These are phyloP conservation scores for Spathaspora gorwiae DNA, from an alignment of 805 yeast species.

Conservation along the genomic window DNA sequence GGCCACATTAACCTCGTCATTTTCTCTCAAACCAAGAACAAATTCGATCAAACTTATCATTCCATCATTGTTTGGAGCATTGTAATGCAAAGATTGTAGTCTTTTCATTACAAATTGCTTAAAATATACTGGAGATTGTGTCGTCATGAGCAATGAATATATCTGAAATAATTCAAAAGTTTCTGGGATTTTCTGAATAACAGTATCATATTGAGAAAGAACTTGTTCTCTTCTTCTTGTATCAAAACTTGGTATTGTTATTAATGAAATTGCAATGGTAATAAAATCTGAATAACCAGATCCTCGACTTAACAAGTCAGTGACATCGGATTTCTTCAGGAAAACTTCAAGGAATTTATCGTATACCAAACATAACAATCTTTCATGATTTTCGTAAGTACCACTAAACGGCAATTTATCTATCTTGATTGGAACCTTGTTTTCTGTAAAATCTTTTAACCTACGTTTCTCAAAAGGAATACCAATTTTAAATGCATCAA, in stretches of 20 bases:
- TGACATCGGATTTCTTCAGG: constrained; percentile 40
- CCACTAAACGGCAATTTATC: constrained; percentile 9
- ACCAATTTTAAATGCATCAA: constrained; percentile 52
- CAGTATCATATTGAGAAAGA: constrained; percentile 12
- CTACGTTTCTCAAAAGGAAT: constrained; percentile 61
- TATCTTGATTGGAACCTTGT: constrained; percentile 20
- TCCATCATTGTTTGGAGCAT: constrained; percentile 57
- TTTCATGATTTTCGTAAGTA: constrained; percentile 8
- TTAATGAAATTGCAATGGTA: constrained; percentile 43
- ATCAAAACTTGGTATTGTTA: constrained; percentile 24
- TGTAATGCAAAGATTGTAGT: constrained; percentile 51
- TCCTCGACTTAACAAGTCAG: constrained; percentile 54
- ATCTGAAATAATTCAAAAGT: constrained; percentile 64
- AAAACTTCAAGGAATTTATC: constrained; percentile 31
- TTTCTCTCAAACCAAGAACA: constrained; percentile 69
- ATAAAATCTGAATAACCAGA: constrained; percentile 62
- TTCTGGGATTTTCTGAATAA: constrained; percentile 42
- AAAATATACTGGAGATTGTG: constrained; percentile 45
- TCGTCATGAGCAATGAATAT: constrained; percentile 54
- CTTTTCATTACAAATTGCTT: constrained; percentile 42
- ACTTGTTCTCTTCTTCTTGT: background rate
- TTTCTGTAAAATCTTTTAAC: constrained; percentile 43
- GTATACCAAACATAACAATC: constrained; percentile 25
- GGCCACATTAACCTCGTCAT: constrained; percentile 61
- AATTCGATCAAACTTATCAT: constrained; percentile 71